Evolutionary conservation across 129 eudicot genomes (phyloP).

Genomic region (Saposhnikovia divaricata): DNA sequence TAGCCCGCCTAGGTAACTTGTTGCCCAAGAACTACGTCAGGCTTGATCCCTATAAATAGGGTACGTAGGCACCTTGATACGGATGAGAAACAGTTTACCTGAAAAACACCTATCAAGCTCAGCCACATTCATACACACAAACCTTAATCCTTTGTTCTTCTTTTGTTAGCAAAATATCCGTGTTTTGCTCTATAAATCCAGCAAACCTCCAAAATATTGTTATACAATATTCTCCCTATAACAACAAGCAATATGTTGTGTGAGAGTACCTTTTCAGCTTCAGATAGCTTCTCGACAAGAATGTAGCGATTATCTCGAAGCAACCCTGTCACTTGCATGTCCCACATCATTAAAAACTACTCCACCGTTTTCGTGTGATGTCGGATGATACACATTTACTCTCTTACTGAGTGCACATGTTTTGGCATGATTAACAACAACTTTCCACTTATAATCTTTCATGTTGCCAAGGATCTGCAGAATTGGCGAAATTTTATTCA

Average conservation of each 20-base stretch:
- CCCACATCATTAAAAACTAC: constrained; percentile 74
- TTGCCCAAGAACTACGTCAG: too few relatives aligned
- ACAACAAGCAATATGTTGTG: background rate
- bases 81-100: too few relatives aligned
- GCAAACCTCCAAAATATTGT: too few relatives aligned
- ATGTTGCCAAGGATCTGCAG: constrained; percentile 77
- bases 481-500: background rate
- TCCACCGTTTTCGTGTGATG: constrained; percentile 41
- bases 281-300: constrained; percentile 45
- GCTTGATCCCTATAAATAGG: too few relatives aligned
- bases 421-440: constrained; percentile 61
- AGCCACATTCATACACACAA: too few relatives aligned
- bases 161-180: too few relatives aligned
- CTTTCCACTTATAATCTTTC: constrained; percentile 88
- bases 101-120: too few relatives aligned
- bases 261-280: constrained; percentile 46
- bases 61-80: too few relatives aligned
- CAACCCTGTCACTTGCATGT: constrained; percentile 56
- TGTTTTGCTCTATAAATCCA: too few relatives aligned
- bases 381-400: constrained; percentile 45
- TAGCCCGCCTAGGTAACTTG: too few relatives aligned
- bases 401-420: constrained; percentile 63
- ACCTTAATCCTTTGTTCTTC: too few relatives aligned
- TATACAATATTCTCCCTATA: too few relatives aligned
- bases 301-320: constrained; percentile 44